Evolutionary conservation across 129 eudicot species (phyloP).

Genomic region (Centella asiatica): DNA sequence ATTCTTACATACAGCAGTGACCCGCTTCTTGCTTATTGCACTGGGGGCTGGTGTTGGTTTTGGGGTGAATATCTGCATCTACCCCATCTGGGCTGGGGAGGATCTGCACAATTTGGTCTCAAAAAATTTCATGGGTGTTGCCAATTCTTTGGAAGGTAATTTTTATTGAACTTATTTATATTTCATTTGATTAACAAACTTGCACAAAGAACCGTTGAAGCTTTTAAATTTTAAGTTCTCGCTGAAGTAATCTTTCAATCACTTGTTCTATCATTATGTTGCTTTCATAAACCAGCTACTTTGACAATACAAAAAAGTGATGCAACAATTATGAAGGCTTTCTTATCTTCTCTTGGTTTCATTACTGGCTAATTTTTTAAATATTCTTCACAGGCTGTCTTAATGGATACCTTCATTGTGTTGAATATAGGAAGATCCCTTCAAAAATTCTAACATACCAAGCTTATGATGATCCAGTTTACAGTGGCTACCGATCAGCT

Average conservation of each 20-base stretch:
- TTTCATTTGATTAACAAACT: background rate
- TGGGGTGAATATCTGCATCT: conserved; percentile 49
- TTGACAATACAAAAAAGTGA: background rate
- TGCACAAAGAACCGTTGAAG: background rate
- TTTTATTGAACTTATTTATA: conserved; percentile 1
- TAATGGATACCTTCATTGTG: conserved; percentile 56
- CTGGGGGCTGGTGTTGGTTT: conserved; percentile 70
- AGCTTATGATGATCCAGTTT: conserved; percentile 65
- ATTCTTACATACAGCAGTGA: conserved; percentile 46
- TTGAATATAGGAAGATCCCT: conserved; percentile 67
- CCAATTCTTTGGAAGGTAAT: conserved; percentile 78
- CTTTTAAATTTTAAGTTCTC: background rate
- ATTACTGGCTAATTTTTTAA: background rate
- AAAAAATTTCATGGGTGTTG: conserved; percentile 70
- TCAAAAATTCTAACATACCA: conserved; percentile 64
- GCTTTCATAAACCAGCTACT: background rate
- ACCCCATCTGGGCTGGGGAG: conserved; percentile 95
- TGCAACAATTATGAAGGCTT: background rate
- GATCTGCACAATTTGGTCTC: conserved; percentile 85
- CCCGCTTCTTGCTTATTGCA: conserved; percentile 76
- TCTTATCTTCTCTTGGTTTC: background rate
- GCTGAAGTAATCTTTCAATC: background rate
- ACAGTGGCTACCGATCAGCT: conserved; percentile 75
- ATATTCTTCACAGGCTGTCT: conserved; percentile 50
- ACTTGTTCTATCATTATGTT: background rate